phyloP scores from a whole-genome alignment of 768 basidiomycete genomes.

The Agaricus blazei region DNA sequence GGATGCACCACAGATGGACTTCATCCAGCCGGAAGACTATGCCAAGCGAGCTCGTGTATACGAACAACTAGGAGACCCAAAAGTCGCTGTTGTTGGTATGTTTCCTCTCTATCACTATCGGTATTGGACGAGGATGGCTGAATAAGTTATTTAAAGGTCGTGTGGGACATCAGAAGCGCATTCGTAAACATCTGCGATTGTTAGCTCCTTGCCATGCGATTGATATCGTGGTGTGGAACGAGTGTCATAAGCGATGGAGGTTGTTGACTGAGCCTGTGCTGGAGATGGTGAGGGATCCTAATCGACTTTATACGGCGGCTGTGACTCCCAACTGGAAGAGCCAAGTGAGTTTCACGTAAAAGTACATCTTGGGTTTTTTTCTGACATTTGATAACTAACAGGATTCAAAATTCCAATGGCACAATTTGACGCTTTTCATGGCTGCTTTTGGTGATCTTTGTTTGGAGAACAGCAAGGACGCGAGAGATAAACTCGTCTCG shows the following conservation, averaged over 20 bases:
- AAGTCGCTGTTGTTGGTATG: conserved; percentile 63
- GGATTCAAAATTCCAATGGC: conserved; percentile 81
- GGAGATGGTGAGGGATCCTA: conserved; percentile 28
- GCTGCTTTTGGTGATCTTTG: conserved; percentile 70
- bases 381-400: conserved; percentile 19
- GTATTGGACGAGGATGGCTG: conserved; percentile 6
- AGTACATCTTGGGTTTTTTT: neutral
- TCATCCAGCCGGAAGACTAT: conserved; percentile 53
- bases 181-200: conserved; percentile 63
- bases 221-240: conserved; percentile 80
- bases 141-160: conserved; percentile 39
- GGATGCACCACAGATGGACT: conserved; percentile 45
- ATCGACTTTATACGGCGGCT: conserved; percentile 22
- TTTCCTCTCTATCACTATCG: conserved; percentile 8
- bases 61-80: conserved; percentile 75
- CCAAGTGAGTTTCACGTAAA: conserved; percentile 18
- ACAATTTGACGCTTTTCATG: conserved; percentile 75
- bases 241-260: conserved; percentile 75
- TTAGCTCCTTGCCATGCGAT: conserved; percentile 59
- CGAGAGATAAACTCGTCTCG: conserved; percentile 46
- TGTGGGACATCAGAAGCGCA: conserved; percentile 73
- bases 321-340: conserved; percentile 19
- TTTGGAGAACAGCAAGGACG: conserved; percentile 10
- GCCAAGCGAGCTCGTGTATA: conserved; percentile 71
- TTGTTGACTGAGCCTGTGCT: conserved; percentile 55